phyloP scores from a whole-genome alignment of 2,329 filamentous ascomycete species.

The Pyrenophora tritici-repentis region DNA sequence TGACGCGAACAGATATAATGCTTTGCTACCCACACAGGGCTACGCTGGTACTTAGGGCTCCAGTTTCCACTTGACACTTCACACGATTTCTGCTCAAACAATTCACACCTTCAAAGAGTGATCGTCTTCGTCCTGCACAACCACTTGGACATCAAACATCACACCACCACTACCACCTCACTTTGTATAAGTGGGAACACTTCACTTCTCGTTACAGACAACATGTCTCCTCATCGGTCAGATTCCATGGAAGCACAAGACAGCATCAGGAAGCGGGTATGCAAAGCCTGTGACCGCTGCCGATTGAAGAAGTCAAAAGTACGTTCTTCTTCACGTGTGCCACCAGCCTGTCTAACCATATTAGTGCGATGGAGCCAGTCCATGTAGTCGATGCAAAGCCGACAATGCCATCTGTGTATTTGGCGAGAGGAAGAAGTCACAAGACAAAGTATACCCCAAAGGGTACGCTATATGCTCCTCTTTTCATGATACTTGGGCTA shows the following conservation, averaged over 20 bases:
- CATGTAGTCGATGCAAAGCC: slow-evolving; percentile 65
- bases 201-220: slow-evolving; percentile 2
- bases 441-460: slow-evolving; percentile 72
- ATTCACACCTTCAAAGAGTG: slow-evolving; percentile 6
- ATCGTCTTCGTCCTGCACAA: slow-evolving; percentile 5
- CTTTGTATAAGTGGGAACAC: background rate
- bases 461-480: slow-evolving; percentile 51
- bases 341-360: slow-evolving; percentile 13
- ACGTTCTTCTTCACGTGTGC: slow-evolving; percentile 21
- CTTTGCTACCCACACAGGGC: slow-evolving; percentile 39
- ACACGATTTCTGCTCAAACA: slow-evolving; percentile 8
- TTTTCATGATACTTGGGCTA: slow-evolving; percentile 5
- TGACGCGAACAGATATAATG: slow-evolving; percentile 49
- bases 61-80: slow-evolving; percentile 27
- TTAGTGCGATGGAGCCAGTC: slow-evolving; percentile 65
- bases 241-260: slow-evolving; percentile 51
- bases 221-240: slow-evolving; percentile 44
- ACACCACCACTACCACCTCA: background rate
- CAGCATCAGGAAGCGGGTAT: slow-evolving; percentile 64
- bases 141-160: slow-evolving; percentile 2
- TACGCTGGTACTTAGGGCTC: slow-evolving; percentile 36
- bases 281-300: slow-evolving; percentile 70
- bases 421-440: slow-evolving; percentile 68
- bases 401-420: slow-evolving; percentile 70
- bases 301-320: slow-evolving; percentile 70